Evolutionary conservation across 1,284 basidiomycete genomes (phyloP).

Genomic region (Golubevia pallescens): DNA sequence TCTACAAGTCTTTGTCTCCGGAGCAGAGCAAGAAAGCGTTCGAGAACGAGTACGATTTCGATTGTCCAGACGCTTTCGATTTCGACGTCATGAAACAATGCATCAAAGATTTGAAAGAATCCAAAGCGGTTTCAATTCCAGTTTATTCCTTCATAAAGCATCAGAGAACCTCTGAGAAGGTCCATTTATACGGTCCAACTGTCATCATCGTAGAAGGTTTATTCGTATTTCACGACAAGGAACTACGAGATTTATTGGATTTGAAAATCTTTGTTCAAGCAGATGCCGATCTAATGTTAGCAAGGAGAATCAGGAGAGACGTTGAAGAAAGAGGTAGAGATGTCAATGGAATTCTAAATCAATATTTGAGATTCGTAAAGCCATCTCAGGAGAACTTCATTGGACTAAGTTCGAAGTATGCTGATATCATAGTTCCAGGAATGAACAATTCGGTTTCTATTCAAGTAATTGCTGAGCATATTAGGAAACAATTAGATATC

Average conservation of each 20-base stretch:
- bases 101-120: conserved; percentile 80
- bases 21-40: conserved; percentile 83
- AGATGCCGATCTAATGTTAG: conserved; percentile 95
- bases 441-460: conserved; percentile 71
- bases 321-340: conserved; percentile 83
- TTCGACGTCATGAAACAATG: conserved; percentile 85
- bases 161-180: conserved; percentile 81
- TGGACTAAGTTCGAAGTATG: conserved; percentile 81
- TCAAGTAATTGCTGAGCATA: conserved; percentile 88
- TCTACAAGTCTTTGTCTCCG: conserved; percentile 81
- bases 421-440: conserved; percentile 70
- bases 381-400: conserved; percentile 94
- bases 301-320: conserved; percentile 85
- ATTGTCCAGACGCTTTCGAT: conserved; percentile 91
- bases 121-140: conserved; percentile 74
- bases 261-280: conserved; percentile 77
- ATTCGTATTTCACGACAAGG: conserved; percentile 77
- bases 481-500: conserved; percentile 81
- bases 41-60: conserved; percentile 85
- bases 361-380: conserved; percentile 92
- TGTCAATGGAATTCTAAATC: conserved; percentile 85
- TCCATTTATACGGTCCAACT: conserved; percentile 93
- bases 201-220: conserved; percentile 95
- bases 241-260: conserved; percentile 81
- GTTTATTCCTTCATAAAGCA: conserved; percentile 92